Evolutionary conservation across 2,329 filamentous ascomycete species (phyloP), one percentile per base, ranked within the genome.

Genomic region (Dichotomopilus funicola): DNA sequence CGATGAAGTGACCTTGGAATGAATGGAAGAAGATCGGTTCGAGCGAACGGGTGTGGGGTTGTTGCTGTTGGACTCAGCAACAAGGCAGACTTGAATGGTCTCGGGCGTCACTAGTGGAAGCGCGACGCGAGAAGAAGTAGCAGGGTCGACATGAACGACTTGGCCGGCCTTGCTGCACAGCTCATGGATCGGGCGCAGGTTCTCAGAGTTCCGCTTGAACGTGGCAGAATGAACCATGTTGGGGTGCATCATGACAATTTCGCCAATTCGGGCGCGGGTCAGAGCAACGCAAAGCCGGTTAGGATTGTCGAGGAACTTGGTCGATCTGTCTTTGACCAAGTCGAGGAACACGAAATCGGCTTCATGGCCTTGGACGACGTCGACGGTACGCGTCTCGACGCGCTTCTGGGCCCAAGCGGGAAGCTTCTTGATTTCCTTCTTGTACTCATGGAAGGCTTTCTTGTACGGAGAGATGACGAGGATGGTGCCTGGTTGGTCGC

Each of bases 311-410:
- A 77, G 71, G 49, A 77, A 77, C 0, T 66, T 68, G 0, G 72
- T 71, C 0, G 64, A 64, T 0, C 62, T 64, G 0, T 71, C 71
- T n/a, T 72, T 66, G 2, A 78, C 75, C 58, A 77, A 68, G 63
- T 78, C 76, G 0, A 78, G 65, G 37, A 77, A 72, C 0, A 78
- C 73, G 5, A 77, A 66, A 42, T 78, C 76, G 0, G 76, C 75
- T 55, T 78, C 73, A 11, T 75, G 74, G 0, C 76, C 76, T 41
- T 78, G 75, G 0, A 73, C 71, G 4, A 70, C 74, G 49, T 77
- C 76, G 0, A 77, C 70, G 0, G 75, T 78, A 13, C 75, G 59
- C 0, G 75, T 70, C 31, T 72, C 66, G 0, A 77, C 70, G 1
- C 73, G 64, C 0, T 59, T 36, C 45, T 67, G 65, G 47, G 58